Base-by-base conservation (phyloP, 306 rosid species). In the Cajanus cajan region DNA sequence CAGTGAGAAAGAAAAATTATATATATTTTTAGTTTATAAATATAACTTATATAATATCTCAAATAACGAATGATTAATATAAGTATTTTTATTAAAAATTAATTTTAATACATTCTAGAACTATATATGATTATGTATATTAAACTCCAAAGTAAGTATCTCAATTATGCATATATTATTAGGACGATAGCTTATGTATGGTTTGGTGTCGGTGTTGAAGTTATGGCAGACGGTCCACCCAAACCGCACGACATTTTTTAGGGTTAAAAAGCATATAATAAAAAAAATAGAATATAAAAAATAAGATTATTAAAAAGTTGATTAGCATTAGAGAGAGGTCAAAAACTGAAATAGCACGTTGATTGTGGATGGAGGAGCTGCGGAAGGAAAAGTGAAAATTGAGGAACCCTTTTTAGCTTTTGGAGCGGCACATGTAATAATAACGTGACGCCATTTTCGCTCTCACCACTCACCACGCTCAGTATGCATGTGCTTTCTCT, bases 401-500 rank as follows among this genome's bases (percentile, higher is more conserved):
- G 67, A 58, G 61, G 24, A 74, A 68, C 28, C 14, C 22, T 47
- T 73, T 84, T 81, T 63, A 39, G 80, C 78, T 57, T 76, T 82
- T 76, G 90, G 52, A 84, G 74, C 59, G 64, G 87, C 90, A 84
- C 91, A 86, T 86, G 90, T 80, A 80, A 62, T 66, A 50, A 78
- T 79, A 79, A 84, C 90, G 94, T 86, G 85, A 90, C 94, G 93
- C 81, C 75, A 84, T 89, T 93, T 63, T 87, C 93, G 90, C 78
- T 41, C 82, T 71, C 72, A 31, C 2, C 47, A n/a, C 77, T n/a
- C n/a, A n/a, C n/a, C n/a, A n/a, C n/a, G n/a, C n/a, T n/a, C n/a
- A n/a, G n/a, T n/a, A n/a, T n/a, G 51, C 40, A 8, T 15, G 2
- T 48, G 1, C 24, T 52, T 21, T 12, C 28, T 48, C 58, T 12